Percentiles rank a stretch among this genome's conserved stretches.
Evolutionary conservation across 768 basidiomycete genomes (phyloP).

Genomic region (Cantharellus anzutake): DNA sequence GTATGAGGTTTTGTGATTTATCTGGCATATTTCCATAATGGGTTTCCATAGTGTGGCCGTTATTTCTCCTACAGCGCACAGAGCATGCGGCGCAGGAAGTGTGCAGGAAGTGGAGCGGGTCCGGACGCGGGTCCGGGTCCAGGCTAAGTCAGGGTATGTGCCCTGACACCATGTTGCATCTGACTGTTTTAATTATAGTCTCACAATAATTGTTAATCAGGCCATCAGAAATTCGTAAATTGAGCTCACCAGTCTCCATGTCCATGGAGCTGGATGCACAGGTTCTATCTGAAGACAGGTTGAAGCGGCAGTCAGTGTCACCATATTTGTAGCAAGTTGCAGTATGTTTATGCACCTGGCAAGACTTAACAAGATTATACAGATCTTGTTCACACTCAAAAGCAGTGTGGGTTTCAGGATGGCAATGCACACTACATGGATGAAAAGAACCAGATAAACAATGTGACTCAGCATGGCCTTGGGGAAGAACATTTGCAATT

Average conservation of each 20-base stretch:
- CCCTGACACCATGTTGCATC: constrained; percentile 32
- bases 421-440: neutral
- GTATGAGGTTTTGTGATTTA: no score
- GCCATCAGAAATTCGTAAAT: constrained; percentile 20
- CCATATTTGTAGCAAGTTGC: constrained; percentile 24
- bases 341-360: constrained; percentile 12
- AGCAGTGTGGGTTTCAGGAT: neutral
- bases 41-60: no score
- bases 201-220: constrained; percentile 27
- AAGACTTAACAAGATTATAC: neutral
- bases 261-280: constrained; percentile 14
- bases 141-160: no score
- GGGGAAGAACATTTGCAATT: neutral
- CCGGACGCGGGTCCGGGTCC: no score
- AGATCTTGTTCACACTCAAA: neutral
- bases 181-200: constrained; percentile 19
- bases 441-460: neutral
- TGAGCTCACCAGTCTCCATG: constrained; percentile 8
- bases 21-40: no score
- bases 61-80: no score
- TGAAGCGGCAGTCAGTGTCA: constrained; percentile 21
- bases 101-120: no score
- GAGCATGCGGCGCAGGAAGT: no score
- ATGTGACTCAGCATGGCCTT: no score
- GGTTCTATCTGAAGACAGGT: constrained; percentile 11